These are phyloP conservation scores for Diaporthe sp. DNA, from an alignment of 2,329 filamentous ascomycete species.

Conservation along the genomic window DNA sequence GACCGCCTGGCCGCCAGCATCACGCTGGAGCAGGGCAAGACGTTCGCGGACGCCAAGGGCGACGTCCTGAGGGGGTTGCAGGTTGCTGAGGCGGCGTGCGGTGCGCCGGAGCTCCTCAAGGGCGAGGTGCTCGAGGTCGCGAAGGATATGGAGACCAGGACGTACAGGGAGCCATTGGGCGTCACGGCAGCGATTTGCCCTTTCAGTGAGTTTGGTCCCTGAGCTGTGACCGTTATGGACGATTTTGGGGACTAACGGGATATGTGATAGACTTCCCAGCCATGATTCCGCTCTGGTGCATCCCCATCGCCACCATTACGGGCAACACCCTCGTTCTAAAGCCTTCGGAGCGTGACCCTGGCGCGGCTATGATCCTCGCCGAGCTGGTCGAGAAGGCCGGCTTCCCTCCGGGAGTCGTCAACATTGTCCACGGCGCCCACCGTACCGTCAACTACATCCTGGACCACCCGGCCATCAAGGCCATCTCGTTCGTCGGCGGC, in stretches of 20 bases:
- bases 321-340: conserved; percentile 89
- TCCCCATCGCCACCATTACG: conserved; percentile 86
- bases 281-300: conserved; percentile 94
- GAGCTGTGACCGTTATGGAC: conserved; percentile 32
- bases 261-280: conserved; percentile 79
- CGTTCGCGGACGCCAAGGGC: conserved; percentile 84
- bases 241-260: neutral
- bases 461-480: conserved; percentile 87
- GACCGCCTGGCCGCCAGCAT: conserved; percentile 87
- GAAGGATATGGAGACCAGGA: conserved; percentile 91
- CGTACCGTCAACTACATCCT: conserved; percentile 89
- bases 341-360: conserved; percentile 88
- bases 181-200: conserved; percentile 88
- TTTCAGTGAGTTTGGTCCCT: conserved; percentile 73
- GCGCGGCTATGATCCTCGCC: conserved; percentile 86
- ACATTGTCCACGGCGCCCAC: conserved; percentile 85
- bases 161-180: conserved; percentile 84
- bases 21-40: conserved; percentile 91
- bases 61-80: conserved; percentile 87
- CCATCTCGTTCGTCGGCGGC: conserved; percentile 86
- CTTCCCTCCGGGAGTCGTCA: conserved; percentile 85
- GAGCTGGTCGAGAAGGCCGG: conserved; percentile 85
- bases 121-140: conserved; percentile 88
- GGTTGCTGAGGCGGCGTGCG: conserved; percentile 86
- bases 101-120: conserved; percentile 84